Percentiles rank a stretch among this genome's conserved stretches.
These are phyloP conservation scores for Echium plantagineum DNA, from an alignment of 257 asterid species.

Conservation along the genomic window DNA sequence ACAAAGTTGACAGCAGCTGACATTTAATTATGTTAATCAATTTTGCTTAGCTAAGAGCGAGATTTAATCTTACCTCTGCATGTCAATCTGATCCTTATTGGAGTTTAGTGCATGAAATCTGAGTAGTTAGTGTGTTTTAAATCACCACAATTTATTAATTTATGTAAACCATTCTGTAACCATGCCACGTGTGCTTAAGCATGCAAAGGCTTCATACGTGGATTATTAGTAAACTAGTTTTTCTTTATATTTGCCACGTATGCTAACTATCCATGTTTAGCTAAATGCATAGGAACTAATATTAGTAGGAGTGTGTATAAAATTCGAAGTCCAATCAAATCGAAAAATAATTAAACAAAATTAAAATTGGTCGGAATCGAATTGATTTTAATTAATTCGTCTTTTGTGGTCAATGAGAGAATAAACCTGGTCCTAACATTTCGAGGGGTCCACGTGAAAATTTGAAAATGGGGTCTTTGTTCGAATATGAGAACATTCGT, in stretches of 20 bases:
- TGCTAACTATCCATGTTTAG: neutral
- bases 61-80: no score
- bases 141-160: neutral
- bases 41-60: neutral
- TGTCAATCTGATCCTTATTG: neutral
- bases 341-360: no score
- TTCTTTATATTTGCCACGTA: neutral
- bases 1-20: neutral
- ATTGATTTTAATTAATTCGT: no score
- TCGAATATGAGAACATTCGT: no score
- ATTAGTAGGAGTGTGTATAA: no score
- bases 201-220: neutral
- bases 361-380: no score
- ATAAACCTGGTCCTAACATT: no score
- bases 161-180: neutral
- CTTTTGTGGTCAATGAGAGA: no score
- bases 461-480: no score
- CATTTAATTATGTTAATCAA: neutral
- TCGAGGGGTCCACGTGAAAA: no score
- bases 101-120: neutral
- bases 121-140: neutral
- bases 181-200: neutral
- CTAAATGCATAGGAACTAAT: no score
- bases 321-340: no score
- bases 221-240: neutral